Evolutionary conservation across 2,329 filamentous ascomycete species (phyloP), one percentile per base, ranked within the genome.

Genomic region (Pseudocercospora pini-densiflorae): DNA sequence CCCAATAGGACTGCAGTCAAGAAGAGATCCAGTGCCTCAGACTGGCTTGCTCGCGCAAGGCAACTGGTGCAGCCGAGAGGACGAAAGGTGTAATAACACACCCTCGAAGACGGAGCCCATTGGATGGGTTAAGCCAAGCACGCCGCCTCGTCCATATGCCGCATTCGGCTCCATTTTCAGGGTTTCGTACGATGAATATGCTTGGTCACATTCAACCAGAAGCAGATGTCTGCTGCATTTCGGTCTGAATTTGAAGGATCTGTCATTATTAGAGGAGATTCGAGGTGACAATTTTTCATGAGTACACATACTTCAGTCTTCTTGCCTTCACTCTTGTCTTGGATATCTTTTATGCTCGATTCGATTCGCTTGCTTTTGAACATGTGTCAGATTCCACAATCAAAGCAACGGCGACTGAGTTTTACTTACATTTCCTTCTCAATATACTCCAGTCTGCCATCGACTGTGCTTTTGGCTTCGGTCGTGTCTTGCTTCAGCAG

Each of bases 401-500:
- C 29, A 65, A 49, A 29, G 29, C 10, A 14, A 53, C 3, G 47
- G 21, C 4, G 47, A 23, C 47, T 1, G 14, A 27, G 31, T 19
- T 27, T 7, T 19, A 78, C 89, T 79, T 78, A 97, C 93, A 98
- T 95, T 78, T 99, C 94, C 76, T 94, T 92, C 71, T 90, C 87
- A 71, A 99, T 99, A 76, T 94, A 98, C 71, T 97, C 93, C 59
- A 99, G 80, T 24, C 95, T 89, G 21, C 92, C 92, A 73, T 96
- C 93, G 19, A 99, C 95, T 0, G 93, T 94, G 84, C 92, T 91
- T 71, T 93, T 89, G 0, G 95, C 95, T 78, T 99, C 95, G 1
- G 88, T 83, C 79, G 92, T 94, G 65, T 98, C 95, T 80, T 99
- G 95, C 85, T 98, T 97, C 75, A 99, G 81, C 43, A 99, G 83